Base-by-base conservation (phyloP, 805 yeast species). In the Yamadazyma nakazawae region DNA sequence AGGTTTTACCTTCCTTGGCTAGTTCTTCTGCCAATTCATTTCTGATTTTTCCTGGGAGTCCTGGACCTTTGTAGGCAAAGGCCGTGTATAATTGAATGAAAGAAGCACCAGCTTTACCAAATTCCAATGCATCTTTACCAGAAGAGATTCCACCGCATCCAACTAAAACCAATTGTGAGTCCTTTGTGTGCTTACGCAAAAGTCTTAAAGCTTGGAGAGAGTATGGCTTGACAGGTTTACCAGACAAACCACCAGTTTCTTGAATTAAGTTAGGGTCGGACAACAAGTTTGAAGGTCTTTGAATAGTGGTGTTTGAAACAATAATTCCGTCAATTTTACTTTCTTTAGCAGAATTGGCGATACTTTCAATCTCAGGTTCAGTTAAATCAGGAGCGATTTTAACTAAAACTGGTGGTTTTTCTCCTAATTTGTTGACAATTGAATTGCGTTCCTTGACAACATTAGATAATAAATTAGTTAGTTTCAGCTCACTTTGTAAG, bases 71-170 rank as follows among this genome's bases (percentile, higher is more conserved):
- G 72, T 88, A 92, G 0, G 96, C 97, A 64, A 88, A 88, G 1
- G 95, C 82, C 2, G 98, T 91, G 70, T 90, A 89, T 45, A 90
- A 64, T 66, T 92, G 87, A 41, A 92, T 81, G 62, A 83, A 87
- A n/a, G 85, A 77, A 12, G 98, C 98, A 48, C 98, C 98, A 1
- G 97, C 96, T 59, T 80, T 81, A 30, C 94, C 96, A 65, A 84
- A 92, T 54, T 91, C 97, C 41, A 91, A 70, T 0, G 91, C 97
- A 61, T 92, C 98, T 53, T 81, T 75, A 46, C 96, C 98, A 19
- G 74, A 68, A n/a, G 85, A 74, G 55, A 92, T 89, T 54, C 98
- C 98, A 47, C 98, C 98, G 67, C 97, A 90, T 30, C 98, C 98
- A 54, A 92, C 78, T 37, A 92, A 75, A 2, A 90, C 86, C 53